These are phyloP conservation scores for Exophiala spinifera DNA, from an alignment of 2,329 filamentous ascomycete species.

Conservation along the genomic window DNA sequence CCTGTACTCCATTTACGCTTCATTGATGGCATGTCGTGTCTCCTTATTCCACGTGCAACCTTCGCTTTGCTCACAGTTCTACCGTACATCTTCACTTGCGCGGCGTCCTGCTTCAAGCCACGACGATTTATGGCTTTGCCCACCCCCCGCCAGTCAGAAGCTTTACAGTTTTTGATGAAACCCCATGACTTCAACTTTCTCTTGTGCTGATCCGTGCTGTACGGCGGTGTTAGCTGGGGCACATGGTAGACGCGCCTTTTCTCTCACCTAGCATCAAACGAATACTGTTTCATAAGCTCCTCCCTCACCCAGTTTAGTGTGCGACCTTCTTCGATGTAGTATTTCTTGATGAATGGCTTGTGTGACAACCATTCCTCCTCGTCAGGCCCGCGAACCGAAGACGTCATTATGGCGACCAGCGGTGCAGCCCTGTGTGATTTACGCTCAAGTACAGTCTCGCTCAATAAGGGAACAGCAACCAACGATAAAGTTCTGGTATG, in stretches of 20 bases:
- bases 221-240: neutral
- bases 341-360: neutral
- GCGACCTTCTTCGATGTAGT: neutral
- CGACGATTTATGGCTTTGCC: neutral
- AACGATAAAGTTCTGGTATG: too few species aligned
- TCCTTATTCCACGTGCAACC: slow-evolving; percentile 3
- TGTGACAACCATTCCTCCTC: neutral
- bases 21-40: slow-evolving; percentile 2
- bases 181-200: slow-evolving; percentile 12
- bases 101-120: neutral
- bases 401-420: too few species aligned
- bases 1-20: neutral
- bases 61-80: neutral
- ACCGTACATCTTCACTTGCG: neutral
- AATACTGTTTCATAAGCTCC: neutral
- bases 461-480: too few species aligned
- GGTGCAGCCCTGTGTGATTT: too few species aligned
- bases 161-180: slow-evolving; percentile 10
- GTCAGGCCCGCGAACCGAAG: too few species aligned
- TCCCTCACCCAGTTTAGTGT: neutral
- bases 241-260: too few species aligned
- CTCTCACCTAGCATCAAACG: slow-evolving; percentile 8
- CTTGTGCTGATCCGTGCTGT: slow-evolving; percentile 8
- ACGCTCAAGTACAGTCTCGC: too few species aligned
- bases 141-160: slow-evolving; percentile 1